Evolutionary conservation across 352 stramenopile species (phyloP), one percentile per base, ranked within the genome.

Genomic region (Aphanomyces astaci): DNA sequence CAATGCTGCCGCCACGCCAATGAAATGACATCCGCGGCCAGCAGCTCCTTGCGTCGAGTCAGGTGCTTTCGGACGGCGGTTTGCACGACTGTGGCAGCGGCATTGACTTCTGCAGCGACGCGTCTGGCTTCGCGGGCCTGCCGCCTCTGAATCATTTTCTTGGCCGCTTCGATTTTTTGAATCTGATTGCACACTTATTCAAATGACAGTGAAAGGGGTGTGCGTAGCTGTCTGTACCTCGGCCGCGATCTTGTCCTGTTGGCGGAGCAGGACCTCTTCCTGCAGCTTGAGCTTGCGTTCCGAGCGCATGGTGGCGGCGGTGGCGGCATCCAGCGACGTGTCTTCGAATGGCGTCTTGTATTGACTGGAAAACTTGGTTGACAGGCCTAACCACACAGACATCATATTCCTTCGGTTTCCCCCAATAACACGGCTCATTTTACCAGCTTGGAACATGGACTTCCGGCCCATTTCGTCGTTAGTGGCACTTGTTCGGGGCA

Each of bases 291-390:
- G 60, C 55, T 85, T 90, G 43, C 69, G 72, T 54, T 94, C 84
- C 4, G 82, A 77, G 30, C 85, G 79, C 15, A 76, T 62, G 62
- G 89, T 89, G 0, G 85, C 83, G 3, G 78, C 81, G 4, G 85
- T 91, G 4, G 85, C 83, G 5, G 79, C 85, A 4, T 79, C 77
- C 32, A 94, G 74, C 0, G 81, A 90, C 22, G 83, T 91, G 64
- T 94, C 85, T 5, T 85, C 75, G 52, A 90, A 92, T 56, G 90
- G 89, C 28, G 63, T 71, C 7, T 73, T 68, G 75, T 89, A 84
- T 22, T 77, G 75, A 73, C 87, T 89, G 1, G 85, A 89, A 65
- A 94, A 94, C 68, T 94, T 94, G 75, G 72, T 88, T 9, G 85
- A 94, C 40, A 91, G 84, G 4, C 82, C 85, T 94, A 40, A 30